phyloP scores from a whole-genome alignment of 1,284 basidiomycete species.

The Fereydounia khargensis region DNA sequence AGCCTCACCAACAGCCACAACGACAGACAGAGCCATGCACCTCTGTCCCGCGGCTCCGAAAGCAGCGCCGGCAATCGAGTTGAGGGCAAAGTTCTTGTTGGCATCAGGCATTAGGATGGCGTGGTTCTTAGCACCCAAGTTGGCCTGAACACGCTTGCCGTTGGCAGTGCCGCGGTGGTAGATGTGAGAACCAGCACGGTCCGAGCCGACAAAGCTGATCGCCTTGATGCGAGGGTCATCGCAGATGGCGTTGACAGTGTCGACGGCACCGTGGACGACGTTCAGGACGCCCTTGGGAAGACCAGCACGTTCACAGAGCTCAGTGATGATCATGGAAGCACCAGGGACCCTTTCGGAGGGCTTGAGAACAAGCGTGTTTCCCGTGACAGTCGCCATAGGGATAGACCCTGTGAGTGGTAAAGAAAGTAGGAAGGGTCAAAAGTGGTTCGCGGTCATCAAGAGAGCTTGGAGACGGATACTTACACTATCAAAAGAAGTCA shows the following conservation, averaged over 20 bases:
- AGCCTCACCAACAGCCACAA: constrained; percentile 79
- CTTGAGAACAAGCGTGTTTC: constrained; percentile 91
- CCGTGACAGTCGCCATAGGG: constrained; percentile 70
- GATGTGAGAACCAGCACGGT: constrained; percentile 89
- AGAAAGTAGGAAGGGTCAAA: no score
- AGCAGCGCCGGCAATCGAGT: constrained; percentile 89
- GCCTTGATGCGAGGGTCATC: constrained; percentile 88
- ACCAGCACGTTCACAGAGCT: constrained; percentile 81
- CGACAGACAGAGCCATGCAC: constrained; percentile 64
- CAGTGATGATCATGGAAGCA: constrained; percentile 94
- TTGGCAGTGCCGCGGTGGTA: constrained; percentile 73
- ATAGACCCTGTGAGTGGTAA: no score
- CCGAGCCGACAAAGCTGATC: constrained; percentile 95
- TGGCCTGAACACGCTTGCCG: constrained; percentile 92
- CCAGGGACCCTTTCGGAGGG: constrained; percentile 95
- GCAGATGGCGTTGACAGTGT: constrained; percentile 90
- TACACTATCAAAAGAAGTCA: no score
- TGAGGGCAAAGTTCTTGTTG: constrained; percentile 88
- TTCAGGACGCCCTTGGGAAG: constrained; percentile 57
- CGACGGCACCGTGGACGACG: constrained; percentile 78
- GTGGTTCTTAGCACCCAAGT: constrained; percentile 85
- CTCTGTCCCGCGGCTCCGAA: constrained; percentile 97
- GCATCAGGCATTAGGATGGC: constrained; percentile 89
- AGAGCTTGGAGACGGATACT: no score
- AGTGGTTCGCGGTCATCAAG: no score